Conservation (phyloP, 2,329 filamentous ascomycete genomes). For the Penicillium sp. region DNA sequence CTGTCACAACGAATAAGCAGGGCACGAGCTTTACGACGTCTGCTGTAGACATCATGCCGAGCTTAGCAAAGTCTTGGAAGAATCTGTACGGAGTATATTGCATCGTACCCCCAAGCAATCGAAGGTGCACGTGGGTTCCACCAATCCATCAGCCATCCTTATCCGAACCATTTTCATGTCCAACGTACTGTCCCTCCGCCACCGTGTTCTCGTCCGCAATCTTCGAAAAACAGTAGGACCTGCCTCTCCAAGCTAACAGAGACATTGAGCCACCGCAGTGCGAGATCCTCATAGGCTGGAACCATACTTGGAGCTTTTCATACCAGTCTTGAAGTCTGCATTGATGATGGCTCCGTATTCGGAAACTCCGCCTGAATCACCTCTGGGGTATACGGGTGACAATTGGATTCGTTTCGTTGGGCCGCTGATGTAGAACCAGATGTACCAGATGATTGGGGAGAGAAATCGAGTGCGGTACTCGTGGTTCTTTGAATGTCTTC, state of each 20-base stretch:
- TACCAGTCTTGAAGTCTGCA: constrained; percentile 49
- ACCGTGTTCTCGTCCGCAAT: no score
- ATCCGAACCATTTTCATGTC: neutral
- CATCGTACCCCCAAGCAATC: neutral
- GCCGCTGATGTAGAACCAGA: constrained; percentile 59
- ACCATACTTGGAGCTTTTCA: constrained; percentile 45
- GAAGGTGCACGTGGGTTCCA: neutral
- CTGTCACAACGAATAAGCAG: neutral
- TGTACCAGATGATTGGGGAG: constrained; percentile 49
- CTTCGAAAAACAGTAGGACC: neutral
- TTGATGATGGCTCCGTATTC: constrained; percentile 50
- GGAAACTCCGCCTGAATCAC: constrained; percentile 49
- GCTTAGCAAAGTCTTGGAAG: no score
- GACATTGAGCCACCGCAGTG: constrained; percentile 62
- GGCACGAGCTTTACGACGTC: no score
- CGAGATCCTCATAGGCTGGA: constrained; percentile 52
- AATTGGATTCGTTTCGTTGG: constrained; percentile 50
- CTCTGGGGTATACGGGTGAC: constrained; percentile 55
- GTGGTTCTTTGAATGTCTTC: constrained; percentile 52
- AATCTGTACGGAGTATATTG: no score
- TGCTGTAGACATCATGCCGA: no score
- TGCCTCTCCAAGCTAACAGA: constrained; percentile 49
- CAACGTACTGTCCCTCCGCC: neutral
- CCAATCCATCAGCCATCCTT: neutral
- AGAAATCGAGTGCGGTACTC: constrained; percentile 57